Evolutionary conservation across 345 rosid genomes (phyloP).

Genomic region (Camelina sativa): DNA sequence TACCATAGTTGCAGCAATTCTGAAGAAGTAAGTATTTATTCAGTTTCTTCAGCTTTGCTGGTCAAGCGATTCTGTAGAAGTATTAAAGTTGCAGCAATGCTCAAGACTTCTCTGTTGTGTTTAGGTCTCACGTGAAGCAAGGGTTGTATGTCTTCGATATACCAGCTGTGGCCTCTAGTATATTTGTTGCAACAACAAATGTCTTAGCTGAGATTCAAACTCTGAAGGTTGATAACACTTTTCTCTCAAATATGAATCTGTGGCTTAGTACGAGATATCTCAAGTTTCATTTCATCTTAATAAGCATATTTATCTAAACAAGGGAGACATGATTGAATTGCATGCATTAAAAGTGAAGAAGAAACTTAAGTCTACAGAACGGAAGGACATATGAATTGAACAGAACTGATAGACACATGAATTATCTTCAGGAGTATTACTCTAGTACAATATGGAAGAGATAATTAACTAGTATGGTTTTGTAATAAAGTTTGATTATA

Average conservation of each 20-base stretch:
- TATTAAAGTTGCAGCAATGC: constrained; percentile 58
- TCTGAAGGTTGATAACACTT: constrained; percentile 67
- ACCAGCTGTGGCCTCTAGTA: constrained; percentile 66
- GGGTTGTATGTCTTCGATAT: constrained; percentile 75
- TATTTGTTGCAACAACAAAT: constrained; percentile 56
- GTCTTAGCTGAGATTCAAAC: constrained; percentile 65
- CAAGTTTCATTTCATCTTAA: constrained; percentile 16
- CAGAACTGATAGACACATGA: constrained; percentile 11
- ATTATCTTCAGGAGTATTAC: constrained; percentile 6
- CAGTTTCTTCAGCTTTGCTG: constrained; percentile 18
- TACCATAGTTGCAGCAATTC: constrained; percentile 64
- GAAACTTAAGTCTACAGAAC: constrained; percentile 16
- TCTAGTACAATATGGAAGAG: constrained; percentile 12
- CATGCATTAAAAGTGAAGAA: background rate
- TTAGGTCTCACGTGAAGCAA: constrained; percentile 69
- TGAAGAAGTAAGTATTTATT: constrained; percentile 62
- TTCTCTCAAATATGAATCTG: constrained; percentile 5
- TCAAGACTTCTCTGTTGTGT: constrained; percentile 48
- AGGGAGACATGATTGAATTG: constrained; percentile 22
- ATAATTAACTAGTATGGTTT: background rate
- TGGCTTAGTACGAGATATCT: constrained; percentile 22
- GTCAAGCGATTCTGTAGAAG: constrained; percentile 45
- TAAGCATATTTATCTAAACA: constrained; percentile 16
- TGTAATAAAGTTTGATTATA: constrained; percentile 14
- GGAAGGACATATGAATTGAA: constrained; percentile 8